Evolutionary conservation across 2,329 filamentous ascomycete species (phyloP).

Genomic region (Chaetothyriales sp.): DNA sequence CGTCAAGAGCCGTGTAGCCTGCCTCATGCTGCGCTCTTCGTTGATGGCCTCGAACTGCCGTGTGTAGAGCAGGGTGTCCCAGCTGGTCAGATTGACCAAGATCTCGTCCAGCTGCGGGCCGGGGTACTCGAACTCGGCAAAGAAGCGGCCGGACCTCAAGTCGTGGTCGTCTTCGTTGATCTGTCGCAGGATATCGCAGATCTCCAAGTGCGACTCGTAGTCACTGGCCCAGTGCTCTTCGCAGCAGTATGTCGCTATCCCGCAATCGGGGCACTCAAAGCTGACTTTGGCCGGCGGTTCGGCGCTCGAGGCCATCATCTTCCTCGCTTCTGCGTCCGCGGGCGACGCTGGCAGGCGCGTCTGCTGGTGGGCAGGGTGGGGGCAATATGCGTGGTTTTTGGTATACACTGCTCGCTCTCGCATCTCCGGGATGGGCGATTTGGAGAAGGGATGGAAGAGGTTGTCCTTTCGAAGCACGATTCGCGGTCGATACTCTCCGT

Average conservation of each 20-base stretch:
- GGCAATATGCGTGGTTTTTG: conserved; percentile 83
- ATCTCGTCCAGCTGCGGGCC: conserved; percentile 83
- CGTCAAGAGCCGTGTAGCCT: conserved; percentile 82
- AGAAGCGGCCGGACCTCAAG: conserved; percentile 74
- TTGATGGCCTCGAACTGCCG: conserved; percentile 85
- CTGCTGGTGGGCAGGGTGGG: conserved; percentile 73
- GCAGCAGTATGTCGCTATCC: conserved; percentile 83
- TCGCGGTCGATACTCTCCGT: conserved; percentile 19
- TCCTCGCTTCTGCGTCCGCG: conserved; percentile 49
- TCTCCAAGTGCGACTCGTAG: conserved; percentile 80
- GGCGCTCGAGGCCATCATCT: conserved; percentile 36
- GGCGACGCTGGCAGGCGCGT: conserved; percentile 55
- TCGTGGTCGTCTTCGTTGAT: conserved; percentile 99
- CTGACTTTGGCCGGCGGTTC: conserved; percentile 64
- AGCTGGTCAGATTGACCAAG: conserved; percentile 92
- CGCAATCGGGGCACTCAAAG: conserved; percentile 94
- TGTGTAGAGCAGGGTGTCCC: conserved; percentile 84
- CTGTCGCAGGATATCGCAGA: conserved; percentile 80
- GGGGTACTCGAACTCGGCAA: conserved; percentile 87
- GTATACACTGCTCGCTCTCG: conserved; percentile 80
- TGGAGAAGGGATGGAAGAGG: conserved; percentile 83
- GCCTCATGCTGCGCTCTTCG: conserved; percentile 76
- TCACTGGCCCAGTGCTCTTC: conserved; percentile 93
- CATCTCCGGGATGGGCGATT: conserved; percentile 79
- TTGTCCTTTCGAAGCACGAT: conserved; percentile 55